These are phyloP conservation scores for Venturiaceae sp. DNA, from an alignment of 2,329 filamentous ascomycete species.

Conservation along the genomic window DNA sequence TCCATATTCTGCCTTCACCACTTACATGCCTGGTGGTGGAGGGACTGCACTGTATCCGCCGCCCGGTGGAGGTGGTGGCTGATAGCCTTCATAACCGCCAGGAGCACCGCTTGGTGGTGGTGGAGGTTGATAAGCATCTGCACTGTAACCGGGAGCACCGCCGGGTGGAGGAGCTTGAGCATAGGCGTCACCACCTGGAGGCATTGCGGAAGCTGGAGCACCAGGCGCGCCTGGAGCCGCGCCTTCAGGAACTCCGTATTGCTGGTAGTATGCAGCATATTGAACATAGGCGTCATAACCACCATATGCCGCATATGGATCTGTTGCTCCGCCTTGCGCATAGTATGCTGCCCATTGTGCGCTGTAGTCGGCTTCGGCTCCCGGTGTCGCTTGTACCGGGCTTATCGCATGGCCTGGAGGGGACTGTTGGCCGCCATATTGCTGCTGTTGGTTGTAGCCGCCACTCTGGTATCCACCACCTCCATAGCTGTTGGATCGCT, in stretches of 20 bases:
- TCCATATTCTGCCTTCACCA: not conserved
- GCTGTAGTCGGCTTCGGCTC: not conserved
- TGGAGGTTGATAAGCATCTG: not conserved
- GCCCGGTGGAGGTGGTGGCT: not conserved
- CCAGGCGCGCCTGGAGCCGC: not conserved
- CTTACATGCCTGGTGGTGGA: slow-evolving; percentile 7
- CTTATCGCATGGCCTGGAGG: not conserved
- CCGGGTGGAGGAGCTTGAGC: not conserved
- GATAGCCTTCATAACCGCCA: not conserved
- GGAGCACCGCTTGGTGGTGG: not conserved
- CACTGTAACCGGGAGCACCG: not conserved
- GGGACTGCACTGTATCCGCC: not conserved
- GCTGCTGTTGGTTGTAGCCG: slow-evolving; percentile 5
- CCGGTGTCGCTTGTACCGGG: not conserved
- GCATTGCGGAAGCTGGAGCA: not conserved
- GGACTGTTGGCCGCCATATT: not conserved
- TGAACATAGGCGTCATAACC: slow-evolving; percentile 44
- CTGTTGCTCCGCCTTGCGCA: slow-evolving; percentile 40
- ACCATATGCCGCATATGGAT: slow-evolving; percentile 86
- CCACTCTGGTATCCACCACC: slow-evolving; percentile 20
- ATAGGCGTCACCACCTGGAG: not conserved
- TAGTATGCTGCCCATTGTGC: slow-evolving; percentile 69
- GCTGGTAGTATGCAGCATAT: slow-evolving; percentile 17
- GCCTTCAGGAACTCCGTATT: not conserved
- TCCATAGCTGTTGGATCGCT: slow-evolving; percentile 14